Evolutionary conservation across 2,329 filamentous ascomycete species (phyloP).

Genomic region (Pseudogymnoascus sp.): DNA sequence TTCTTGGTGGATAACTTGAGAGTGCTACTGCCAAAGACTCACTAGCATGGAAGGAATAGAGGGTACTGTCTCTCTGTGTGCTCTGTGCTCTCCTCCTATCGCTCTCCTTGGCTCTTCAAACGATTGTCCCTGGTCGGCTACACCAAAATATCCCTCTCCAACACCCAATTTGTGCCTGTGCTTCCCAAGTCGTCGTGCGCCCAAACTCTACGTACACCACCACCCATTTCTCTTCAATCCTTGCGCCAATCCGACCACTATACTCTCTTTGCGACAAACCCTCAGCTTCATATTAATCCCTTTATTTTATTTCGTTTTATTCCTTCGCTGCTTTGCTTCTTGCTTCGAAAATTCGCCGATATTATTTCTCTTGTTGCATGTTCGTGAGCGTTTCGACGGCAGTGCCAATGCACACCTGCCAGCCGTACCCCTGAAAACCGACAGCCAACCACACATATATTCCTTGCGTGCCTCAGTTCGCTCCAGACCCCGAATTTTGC

Average conservation of each 20-base stretch:
- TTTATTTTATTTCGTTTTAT: neutral
- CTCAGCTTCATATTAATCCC: neutral
- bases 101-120: constrained; percentile 5
- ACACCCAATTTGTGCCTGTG: neutral
- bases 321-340: neutral
- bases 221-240: neutral
- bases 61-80: neutral
- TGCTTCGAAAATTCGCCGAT: neutral
- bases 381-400: constrained; percentile 1
- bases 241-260: constrained; percentile 7
- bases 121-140: neutral
- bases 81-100: neutral
- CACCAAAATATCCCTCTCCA: constrained; percentile 6
- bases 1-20: neutral
- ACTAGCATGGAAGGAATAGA: too few species aligned
- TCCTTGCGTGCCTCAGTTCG: neutral
- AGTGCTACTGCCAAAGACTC: too few species aligned
- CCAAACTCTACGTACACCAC: neutral
- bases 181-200: neutral
- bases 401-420: constrained; percentile 5
- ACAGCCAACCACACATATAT: constrained; percentile 10
- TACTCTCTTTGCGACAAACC: neutral
- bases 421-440: constrained; percentile 10
- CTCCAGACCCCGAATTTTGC: constrained; percentile 3
- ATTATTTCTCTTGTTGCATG: constrained; percentile 2